A percentile compares a stretch with the other conserved stretches of the same genome.
Conservation (phyloP, 768 basidiomycete species). For the Podaxis mareebaensis region DNA sequence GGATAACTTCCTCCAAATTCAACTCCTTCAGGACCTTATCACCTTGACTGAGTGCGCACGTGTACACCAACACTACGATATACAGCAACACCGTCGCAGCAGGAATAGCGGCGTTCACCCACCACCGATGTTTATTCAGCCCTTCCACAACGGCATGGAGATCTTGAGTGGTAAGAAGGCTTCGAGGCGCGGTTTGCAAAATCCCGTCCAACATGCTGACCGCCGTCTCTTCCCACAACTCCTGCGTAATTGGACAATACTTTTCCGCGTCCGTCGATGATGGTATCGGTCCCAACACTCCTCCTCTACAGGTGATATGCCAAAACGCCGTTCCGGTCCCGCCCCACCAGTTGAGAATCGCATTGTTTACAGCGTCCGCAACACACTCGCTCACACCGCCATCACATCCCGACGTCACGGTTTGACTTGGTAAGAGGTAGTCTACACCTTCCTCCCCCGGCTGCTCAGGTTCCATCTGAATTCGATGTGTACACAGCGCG, state of each 20-base stretch:
- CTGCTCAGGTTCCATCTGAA: conserved; percentile 12
- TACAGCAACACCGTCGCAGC: conserved; percentile 16
- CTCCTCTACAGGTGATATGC: conserved; percentile 21
- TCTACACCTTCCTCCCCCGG: not conserved
- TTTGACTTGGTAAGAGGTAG: not conserved
- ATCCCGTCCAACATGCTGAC: conserved; percentile 22
- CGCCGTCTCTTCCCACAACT: conserved; percentile 19
- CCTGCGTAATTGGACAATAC: conserved; percentile 18
- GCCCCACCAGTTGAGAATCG: conserved; percentile 24
- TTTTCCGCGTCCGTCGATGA: conserved; percentile 3
- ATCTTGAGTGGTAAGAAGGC: conserved; percentile 9
- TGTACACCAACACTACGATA: conserved; percentile 8
- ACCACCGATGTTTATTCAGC: conserved; percentile 20
- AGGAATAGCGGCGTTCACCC: conserved; percentile 22
- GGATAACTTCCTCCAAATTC: conserved; percentile 4
- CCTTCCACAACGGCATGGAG: conserved; percentile 16
- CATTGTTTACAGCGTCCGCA: conserved; percentile 22
- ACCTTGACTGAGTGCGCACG: not conserved
- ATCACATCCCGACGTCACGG: conserved; percentile 18
- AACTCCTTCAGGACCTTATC: conserved; percentile 6
- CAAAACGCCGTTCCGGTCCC: conserved; percentile 19
- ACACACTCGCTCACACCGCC: conserved; percentile 13
- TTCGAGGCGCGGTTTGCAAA: conserved; percentile 19
- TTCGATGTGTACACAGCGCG: conserved; percentile 16
- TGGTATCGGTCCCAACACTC: conserved; percentile 21